A percentile compares a stretch with the other conserved stretches of the same genome.
Conservation (phyloP, 2,329 filamentous ascomycete genomes). For the Xylariomycetidae sp. region DNA sequence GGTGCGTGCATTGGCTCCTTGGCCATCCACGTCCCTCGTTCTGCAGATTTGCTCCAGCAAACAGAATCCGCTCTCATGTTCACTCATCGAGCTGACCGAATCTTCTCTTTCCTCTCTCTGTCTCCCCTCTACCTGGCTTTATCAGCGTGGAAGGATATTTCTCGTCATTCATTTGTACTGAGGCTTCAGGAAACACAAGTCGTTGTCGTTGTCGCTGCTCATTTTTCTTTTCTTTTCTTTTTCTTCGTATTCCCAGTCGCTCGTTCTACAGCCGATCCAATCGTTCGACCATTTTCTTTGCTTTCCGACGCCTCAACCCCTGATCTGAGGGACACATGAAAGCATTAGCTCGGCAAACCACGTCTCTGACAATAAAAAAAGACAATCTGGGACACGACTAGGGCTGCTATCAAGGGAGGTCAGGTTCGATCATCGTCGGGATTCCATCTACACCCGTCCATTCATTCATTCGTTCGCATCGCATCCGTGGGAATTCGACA, state of each 20-base stretch:
- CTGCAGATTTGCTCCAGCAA: background rate
- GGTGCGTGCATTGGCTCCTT: background rate
- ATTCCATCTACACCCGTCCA: constrained; percentile 16
- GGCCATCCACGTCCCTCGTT: background rate
- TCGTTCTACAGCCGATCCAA: constrained; percentile 20
- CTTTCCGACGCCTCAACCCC: too few relatives aligned
- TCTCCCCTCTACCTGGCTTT: background rate
- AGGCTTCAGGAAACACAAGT: background rate
- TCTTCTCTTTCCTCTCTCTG: background rate
- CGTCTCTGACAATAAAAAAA: constrained; percentile 20
- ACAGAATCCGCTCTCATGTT: too few relatives aligned
- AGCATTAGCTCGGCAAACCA: constrained; percentile 19
- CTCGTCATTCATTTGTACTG: background rate
- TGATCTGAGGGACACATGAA: constrained; percentile 26
- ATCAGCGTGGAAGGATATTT: background rate
- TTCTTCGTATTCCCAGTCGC: constrained; percentile 13
- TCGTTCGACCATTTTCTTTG: constrained; percentile 14
- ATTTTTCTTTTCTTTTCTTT: constrained; percentile 13
- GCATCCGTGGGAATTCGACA: constrained; percentile 11
- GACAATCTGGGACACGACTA: constrained; percentile 13
- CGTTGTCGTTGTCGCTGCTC: constrained; percentile 9
- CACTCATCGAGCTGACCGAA: too few relatives aligned
- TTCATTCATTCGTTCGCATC: constrained; percentile 22
- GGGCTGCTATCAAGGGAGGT: constrained; percentile 14
- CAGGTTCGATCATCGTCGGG: constrained; percentile 14